phyloP scores from a whole-genome alignment of 805 yeast genomes.

The Torulaspora quercuum region DNA sequence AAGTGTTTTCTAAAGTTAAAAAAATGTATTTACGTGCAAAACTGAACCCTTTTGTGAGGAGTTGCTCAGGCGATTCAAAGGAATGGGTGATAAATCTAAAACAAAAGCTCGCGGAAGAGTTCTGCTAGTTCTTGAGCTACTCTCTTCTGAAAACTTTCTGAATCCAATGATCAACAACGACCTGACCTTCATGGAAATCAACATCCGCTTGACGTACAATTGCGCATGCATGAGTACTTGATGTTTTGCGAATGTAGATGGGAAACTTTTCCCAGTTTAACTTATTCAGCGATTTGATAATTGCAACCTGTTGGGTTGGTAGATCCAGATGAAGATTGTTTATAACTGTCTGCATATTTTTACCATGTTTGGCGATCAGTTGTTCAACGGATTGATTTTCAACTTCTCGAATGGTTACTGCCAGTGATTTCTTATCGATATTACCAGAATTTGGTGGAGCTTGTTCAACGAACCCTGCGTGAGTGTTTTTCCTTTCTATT shows the following conservation, averaged over 20 bases:
- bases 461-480: constrained; percentile 21
- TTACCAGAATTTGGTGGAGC: constrained; percentile 8
- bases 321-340: constrained; percentile 19
- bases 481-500: constrained; percentile 36
- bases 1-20: constrained; percentile 25
- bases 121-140: constrained; percentile 4
- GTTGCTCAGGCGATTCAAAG: constrained; percentile 9
- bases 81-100: constrained; percentile 18
- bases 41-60: constrained; percentile 27
- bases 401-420: constrained; percentile 20
- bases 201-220: constrained; percentile 60
- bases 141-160: constrained; percentile 39
- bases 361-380: constrained; percentile 13
- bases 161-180: constrained; percentile 63
- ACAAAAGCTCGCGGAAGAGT: constrained; percentile 19
- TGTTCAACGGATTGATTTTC: constrained; percentile 17
- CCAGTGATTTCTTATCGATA: constrained; percentile 12
- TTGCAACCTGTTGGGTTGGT: constrained; percentile 43
- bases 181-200: constrained; percentile 64
- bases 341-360: constrained; percentile 11
- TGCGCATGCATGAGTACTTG: constrained; percentile 76
- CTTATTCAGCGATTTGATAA: constrained; percentile 54
- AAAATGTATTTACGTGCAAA: constrained; percentile 27
- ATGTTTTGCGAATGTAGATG: constrained; percentile 60
- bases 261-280: constrained; percentile 70